A percentile compares a stretch with the other conserved stretches of the same genome.
Conservation (phyloP, 768 basidiomycete genomes). For the Sistotremastrum niveocremeum region DNA sequence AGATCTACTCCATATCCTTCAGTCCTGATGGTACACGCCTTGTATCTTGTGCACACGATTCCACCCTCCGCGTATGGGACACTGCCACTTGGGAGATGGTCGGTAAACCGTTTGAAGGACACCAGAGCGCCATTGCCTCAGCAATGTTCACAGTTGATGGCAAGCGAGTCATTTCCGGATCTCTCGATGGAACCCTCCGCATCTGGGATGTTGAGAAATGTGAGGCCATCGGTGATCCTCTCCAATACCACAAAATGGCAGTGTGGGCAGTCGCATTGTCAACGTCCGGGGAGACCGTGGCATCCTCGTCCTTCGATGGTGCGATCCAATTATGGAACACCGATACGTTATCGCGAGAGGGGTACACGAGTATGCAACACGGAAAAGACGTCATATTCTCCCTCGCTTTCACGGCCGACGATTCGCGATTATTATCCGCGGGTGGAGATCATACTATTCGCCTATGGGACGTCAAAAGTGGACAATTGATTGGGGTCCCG, state of each 20-base stretch:
- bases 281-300: no score
- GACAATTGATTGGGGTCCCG: no score
- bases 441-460: no score
- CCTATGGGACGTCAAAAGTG: no score
- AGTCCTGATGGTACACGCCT: slow-evolving; percentile 6
- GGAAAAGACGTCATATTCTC: no score
- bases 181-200: slow-evolving; percentile 1
- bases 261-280: no score
- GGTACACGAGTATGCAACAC: no score
- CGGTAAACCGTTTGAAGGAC: background rate
- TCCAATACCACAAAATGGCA: background rate
- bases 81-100: background rate
- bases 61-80: slow-evolving; percentile 2
- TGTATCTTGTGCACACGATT: slow-evolving; percentile 1
- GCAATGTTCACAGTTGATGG: slow-evolving; percentile 4
- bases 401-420: no score
- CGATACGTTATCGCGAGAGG: no score
- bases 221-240: background rate
- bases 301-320: no score
- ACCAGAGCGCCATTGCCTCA: background rate
- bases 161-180: background rate
- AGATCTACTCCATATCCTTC: slow-evolving; percentile 7
- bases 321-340: no score
- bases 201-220: slow-evolving; percentile 4
- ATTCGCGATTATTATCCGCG: no score